Base-by-base conservation (phyloP, 2,329 filamentous ascomycete species). In the Cercospora brassicicola region DNA sequence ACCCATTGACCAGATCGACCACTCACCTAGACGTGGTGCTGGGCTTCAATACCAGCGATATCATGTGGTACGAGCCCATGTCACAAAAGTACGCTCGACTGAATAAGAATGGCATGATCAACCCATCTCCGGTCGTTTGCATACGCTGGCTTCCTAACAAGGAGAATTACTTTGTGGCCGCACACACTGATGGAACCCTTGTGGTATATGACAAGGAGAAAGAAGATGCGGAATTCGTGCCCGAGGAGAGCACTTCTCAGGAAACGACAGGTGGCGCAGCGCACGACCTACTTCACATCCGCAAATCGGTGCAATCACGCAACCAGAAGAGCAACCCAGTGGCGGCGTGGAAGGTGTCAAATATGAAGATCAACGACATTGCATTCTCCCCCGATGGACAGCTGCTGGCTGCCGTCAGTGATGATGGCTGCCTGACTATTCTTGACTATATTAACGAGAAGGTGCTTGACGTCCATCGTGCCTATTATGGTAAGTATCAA, bases 141-240 rank as follows among this genome's bases (percentile, higher is more conserved):
- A 96, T 99, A 71, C 88, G 88, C 76, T 99, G 95, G 95, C 88
- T 99, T 65, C 95, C 95, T 0, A 92, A 93, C 30, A 97, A 94
- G 6, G 95, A 99, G 76, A 96, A 92, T 71, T 83, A 97, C 13
- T 98, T 99, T 76, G 84, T 99, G 56, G 94, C 94, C 10, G 91
- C 93, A 10, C 94, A 98, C 78, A 91, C 93, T 84, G 94, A 99
- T 76, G 95, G 95, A 1, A 90, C 91, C 2, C 80, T 99, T 55
- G 87, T 99, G 2, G 93, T 98, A 1, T 99, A 98, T 74, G 95
- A 99, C 80, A 99, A 98, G 81, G 94, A 97, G 77, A 97, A 95
- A 78, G 94, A 97, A 71, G 94, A 97, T 77, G 89, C 90, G 0
- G 84, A 89, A 1, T 95, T 97, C 75, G 84, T 88, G 2, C 86